These are phyloP conservation scores for Oryza brachyantha DNA, from an alignment of 176 grass and related monocot species.

Conservation along the genomic window DNA sequence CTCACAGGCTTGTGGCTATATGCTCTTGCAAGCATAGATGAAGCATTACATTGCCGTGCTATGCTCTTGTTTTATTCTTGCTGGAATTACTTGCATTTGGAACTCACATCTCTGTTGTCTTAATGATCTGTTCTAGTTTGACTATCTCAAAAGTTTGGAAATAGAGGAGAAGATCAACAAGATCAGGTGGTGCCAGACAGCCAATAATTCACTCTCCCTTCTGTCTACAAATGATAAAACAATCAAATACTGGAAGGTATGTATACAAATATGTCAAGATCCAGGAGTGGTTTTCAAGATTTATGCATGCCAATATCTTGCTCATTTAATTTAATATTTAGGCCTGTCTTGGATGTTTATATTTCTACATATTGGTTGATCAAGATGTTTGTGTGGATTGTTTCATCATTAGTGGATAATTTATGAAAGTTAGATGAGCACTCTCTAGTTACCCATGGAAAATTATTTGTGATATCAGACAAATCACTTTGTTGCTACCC, in stretches of 20 bases:
- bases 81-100: slow-evolving; percentile 14
- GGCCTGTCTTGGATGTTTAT: background rate
- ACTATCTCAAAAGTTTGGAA: slow-evolving; percentile 97
- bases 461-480: background rate
- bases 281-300: background rate
- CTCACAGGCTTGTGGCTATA: background rate
- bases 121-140: slow-evolving; percentile 59
- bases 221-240: slow-evolving; percentile 95
- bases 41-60: slow-evolving; percentile 11
- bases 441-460: background rate
- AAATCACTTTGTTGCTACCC: background rate
- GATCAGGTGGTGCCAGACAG: slow-evolving; percentile 75
- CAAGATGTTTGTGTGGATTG: background rate
- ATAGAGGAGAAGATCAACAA: slow-evolving; percentile 98
- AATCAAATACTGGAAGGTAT: slow-evolving; percentile 95
- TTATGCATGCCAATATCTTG: background rate
- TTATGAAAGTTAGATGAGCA: background rate
- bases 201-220: slow-evolving; percentile 65
- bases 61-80: slow-evolving; percentile 10
- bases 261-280: background rate
- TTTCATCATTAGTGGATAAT: background rate
- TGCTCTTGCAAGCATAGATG: slow-evolving; percentile 1
- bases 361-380: background rate
- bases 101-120: slow-evolving; percentile 18
- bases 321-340: slow-evolving; percentile 1